Conservation (phyloP, 257 asterid genomes). For the Solanum dulcamara region DNA sequence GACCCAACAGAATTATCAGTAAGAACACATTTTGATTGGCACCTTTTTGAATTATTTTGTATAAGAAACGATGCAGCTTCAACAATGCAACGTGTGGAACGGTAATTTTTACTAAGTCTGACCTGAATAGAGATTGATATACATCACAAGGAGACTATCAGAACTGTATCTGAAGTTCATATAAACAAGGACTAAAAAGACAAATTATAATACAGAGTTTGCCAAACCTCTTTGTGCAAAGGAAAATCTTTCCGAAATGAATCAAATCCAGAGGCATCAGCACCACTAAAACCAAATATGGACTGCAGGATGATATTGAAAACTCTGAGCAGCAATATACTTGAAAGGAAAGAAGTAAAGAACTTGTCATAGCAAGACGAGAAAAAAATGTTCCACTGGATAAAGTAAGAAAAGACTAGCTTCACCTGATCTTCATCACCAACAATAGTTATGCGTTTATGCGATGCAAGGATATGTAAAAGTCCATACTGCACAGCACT, state of each 20-base stretch:
- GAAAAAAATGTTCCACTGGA: neutral
- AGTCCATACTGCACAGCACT: conserved; percentile 84
- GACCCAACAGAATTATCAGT: conserved; percentile 82
- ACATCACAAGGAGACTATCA: neutral
- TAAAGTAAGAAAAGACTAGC: conserved; percentile 3
- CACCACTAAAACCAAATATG: conserved; percentile 93
- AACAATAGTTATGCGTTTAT: conserved; percentile 71
- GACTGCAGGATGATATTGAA: conserved; percentile 38
- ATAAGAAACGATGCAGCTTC: conserved; percentile 90
- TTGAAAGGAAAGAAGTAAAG: neutral
- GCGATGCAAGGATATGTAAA: conserved; percentile 64
- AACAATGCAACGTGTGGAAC: conserved; percentile 88
- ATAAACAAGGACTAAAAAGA: neutral
- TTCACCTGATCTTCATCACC: conserved; percentile 98
- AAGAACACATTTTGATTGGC: conserved; percentile 55
- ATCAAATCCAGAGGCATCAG: conserved; percentile 86
- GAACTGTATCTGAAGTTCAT: neutral
- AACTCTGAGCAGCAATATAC: neutral
- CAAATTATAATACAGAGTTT: neutral
- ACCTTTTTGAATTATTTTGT: conserved; percentile 56
- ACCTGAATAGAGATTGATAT: conserved; percentile 37
- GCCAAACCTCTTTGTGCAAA: conserved; percentile 76
- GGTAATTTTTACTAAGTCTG: conserved; percentile 70
- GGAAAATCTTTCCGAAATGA: conserved; percentile 88
- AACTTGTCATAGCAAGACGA: neutral